phyloP scores from a whole-genome alignment of 2,329 filamentous ascomycete genomes.

The Fusarium metavorans region DNA sequence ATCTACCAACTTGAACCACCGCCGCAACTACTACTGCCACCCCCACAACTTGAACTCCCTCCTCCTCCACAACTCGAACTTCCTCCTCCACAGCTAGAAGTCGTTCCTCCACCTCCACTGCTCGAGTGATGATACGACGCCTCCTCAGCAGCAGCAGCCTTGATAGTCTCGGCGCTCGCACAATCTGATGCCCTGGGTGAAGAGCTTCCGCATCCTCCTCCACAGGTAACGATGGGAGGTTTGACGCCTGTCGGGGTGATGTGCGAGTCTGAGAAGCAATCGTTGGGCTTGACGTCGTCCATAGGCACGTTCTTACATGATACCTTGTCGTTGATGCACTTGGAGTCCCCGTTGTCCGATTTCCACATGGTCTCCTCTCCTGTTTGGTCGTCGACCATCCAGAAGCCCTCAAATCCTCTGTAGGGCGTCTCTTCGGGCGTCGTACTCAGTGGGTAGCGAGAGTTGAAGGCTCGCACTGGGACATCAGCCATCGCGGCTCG shows the following conservation, averaged over 20 bases:
- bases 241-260: constrained; percentile 19
- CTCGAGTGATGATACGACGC: background rate
- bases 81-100: background rate
- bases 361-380: background rate
- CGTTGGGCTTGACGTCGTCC: background rate
- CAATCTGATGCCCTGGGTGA: constrained; percentile 20
- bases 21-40: constrained; percentile 13
- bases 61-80: constrained; percentile 13
- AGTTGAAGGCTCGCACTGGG: background rate
- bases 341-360: background rate
- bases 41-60: constrained; percentile 18
- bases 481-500: constrained; percentile 27
- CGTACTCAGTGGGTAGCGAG: constrained; percentile 9
- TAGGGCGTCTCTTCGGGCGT: background rate
- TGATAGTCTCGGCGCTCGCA: constrained; percentile 29
- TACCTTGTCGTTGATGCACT: background rate
- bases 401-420: constrained; percentile 17
- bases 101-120: background rate
- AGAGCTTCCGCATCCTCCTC: constrained; percentile 31
- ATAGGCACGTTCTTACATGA: background rate
- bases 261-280: constrained; percentile 26
- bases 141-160: constrained; percentile 1
- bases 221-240: constrained; percentile 13
- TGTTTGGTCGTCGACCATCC: background rate
- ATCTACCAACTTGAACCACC: constrained; percentile 17